Base-by-base conservation (phyloP, 2,329 filamentous ascomycete species). In the Sporothrix pallida region DNA sequence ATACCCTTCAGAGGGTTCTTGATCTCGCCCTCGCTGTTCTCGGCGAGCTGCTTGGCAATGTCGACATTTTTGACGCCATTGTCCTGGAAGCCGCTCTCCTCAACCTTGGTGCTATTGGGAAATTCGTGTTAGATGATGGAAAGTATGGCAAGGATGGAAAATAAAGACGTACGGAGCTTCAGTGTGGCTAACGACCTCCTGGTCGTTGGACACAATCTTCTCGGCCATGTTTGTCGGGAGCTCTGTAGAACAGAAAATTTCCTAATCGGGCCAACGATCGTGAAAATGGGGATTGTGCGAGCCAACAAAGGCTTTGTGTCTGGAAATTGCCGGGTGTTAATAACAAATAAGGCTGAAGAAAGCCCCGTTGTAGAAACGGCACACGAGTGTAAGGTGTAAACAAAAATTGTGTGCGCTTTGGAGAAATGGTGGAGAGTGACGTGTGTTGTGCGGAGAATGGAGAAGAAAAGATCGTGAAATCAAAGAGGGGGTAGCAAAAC, bases 1-100 rank as follows among this genome's bases (percentile, higher is more conserved):
- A 78, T 72, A 37, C 71, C 73, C 37, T 69, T 72, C 42, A 78
- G 71, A 13, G 77, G 75, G 58, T 78, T 76, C 37, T 46, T 58
- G 50, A 75, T 76, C 48, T 75, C 74, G 42, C 70, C 73, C 58
- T 76, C 76, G 20, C 44, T 52, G 31, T 71, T 75, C 7, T 71
- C 70, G 13, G 73, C 75, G 1, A 76, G 75, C 60, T 67, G 23
- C 8, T 26, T 46, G 10, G 67, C 71, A 58, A 74, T 70, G 54
- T 63, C 65, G 3, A 13, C 12, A 20, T 62, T 70, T 0, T n/a
- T 13, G 52, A 60, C 63, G 37, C 1, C 42, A 7, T 3, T 8
- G 48, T 48, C 42, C 12, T 31, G 23, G 17, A 15, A 15, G 42
- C 62, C 26, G 17, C 37, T 60, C 56, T 42, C 67, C 10, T 54